Evolutionary conservation across 2,329 filamentous ascomycete species (phyloP), one percentile per base, ranked within the genome.

Genomic region (Alternaria arborescens): DNA sequence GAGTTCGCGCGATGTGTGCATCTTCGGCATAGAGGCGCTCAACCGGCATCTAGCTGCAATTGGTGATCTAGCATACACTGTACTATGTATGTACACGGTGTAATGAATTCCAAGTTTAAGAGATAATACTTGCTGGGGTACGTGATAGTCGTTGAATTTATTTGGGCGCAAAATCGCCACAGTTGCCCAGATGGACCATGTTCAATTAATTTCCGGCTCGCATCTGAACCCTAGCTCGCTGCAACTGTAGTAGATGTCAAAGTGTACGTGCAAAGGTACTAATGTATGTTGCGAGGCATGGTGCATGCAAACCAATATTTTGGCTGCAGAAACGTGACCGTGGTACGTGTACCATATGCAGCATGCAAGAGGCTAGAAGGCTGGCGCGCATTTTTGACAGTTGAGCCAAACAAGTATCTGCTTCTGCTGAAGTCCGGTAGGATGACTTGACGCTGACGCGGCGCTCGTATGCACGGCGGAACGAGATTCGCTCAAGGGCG

Each of bases 361-460:
- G 26, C 26, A 10, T 30, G 8, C 30, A 30, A 26, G 34, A 36
- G 36, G 44, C 44, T 8, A 26, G 14, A n/a, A 14, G 30, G 20
- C 26, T 38, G 38, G 18, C 12, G 53, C 44, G 26, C 36, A 32
- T 26, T n/a, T n/a, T 38, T 44, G 52, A 54, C 52, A 54, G 30
- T 46, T 8, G 41, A 43, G 52, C 40, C 41, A 43, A 44, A 36
- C 4, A 44, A 34, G 30, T 46, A 14, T 22, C 24, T 24, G 18
- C 38, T 41, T 18, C 16, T 26, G 26, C 26, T 32, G 30, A 5
- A 38, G 52, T 44, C 30, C 30, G 52, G 41, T 46, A 28, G 24
- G 42, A 46, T 40, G 52, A 22, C 41, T 40, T 52, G 48, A 46
- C 41, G 55, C 50, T 58, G 55, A 58, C 55, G 55, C 55, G 50